Conservation (phyloP, 1,139 yeast species). For the Debaryomycetaceae sp. region DNA sequence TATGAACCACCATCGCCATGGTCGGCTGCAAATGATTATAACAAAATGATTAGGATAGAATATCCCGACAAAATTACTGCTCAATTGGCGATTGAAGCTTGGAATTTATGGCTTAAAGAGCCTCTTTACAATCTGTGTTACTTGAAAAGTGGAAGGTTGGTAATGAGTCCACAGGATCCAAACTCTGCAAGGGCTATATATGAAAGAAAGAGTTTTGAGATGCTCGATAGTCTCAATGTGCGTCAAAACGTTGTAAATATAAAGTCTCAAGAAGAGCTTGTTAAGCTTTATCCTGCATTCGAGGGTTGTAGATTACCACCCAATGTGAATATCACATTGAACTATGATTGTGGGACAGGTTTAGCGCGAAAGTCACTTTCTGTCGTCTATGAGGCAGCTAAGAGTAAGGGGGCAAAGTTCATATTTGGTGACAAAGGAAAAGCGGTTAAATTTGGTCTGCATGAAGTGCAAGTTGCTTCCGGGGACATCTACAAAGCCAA, state of each 20-base stretch:
- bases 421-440: constrained; percentile 13
- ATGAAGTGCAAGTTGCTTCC: not conserved
- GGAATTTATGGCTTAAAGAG: constrained; percentile 12
- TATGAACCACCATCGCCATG: constrained; percentile 10
- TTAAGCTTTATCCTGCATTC: constrained; percentile 21
- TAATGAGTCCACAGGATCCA: constrained; percentile 3
- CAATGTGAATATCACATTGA: constrained; percentile 6
- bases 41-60: constrained; percentile 8
- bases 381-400: constrained; percentile 1
- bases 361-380: constrained; percentile 8
- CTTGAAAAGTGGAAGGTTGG: not conserved
- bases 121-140: constrained; percentile 18
- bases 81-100: constrained; percentile 13
- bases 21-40: constrained; percentile 11
- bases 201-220: constrained; percentile 11
- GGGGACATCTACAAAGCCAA: constrained; percentile 25
- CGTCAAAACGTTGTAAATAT: constrained; percentile 20
- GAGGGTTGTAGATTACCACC: constrained; percentile 16
- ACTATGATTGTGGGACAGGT: constrained; percentile 27
- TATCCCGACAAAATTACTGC: constrained; percentile 1
- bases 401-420: constrained; percentile 21
- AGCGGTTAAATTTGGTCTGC: constrained; percentile 9
- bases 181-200: not conserved
- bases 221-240: constrained; percentile 24
- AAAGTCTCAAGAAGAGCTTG: constrained; percentile 23